These are phyloP conservation scores for Blastomyces gilchristii DNA, from an alignment of 2,329 filamentous ascomycete species.

Conservation along the genomic window DNA sequence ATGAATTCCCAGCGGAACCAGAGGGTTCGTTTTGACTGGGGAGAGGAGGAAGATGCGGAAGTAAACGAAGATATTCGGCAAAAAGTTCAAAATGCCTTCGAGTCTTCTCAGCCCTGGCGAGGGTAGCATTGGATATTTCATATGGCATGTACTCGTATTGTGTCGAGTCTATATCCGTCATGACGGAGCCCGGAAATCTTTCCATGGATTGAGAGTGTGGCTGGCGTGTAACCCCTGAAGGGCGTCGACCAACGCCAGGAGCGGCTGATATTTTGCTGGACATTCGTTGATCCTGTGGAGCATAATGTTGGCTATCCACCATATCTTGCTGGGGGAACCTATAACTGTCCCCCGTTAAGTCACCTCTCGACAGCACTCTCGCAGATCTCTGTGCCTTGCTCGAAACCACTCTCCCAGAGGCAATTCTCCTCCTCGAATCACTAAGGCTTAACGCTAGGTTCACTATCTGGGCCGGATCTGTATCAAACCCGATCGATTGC, in stretches of 20 bases:
- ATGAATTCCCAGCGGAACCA: constrained; percentile 24
- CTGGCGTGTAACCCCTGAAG: not conserved
- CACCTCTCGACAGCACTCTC: constrained; percentile 3
- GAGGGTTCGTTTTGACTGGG: constrained; percentile 18
- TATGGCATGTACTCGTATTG: constrained; percentile 29
- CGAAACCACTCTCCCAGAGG: constrained; percentile 10
- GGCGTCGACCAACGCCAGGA: not conserved
- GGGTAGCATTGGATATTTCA: constrained; percentile 64
- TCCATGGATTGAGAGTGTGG: not conserved
- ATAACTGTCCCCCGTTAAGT: not conserved
- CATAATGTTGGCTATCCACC: not conserved
- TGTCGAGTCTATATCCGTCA: constrained; percentile 17
- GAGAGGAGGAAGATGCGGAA: constrained; percentile 69
- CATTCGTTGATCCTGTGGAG: not conserved
- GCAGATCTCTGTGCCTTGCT: constrained; percentile 5
- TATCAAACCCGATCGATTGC: constrained; percentile 42
- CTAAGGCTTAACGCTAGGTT: constrained; percentile 84
- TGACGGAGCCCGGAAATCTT: not conserved
- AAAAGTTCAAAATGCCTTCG: constrained; percentile 77
- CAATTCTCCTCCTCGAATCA: constrained; percentile 48
- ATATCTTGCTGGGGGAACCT: not conserved
- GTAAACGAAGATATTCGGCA: constrained; percentile 67
- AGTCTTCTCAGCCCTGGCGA: constrained; percentile 73
- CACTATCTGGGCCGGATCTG: constrained; percentile 81
- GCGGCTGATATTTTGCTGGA: not conserved